These are phyloP conservation scores for Acacia pycnantha DNA, from an alignment of 331 rosid genomes.

Conservation along the genomic window DNA sequence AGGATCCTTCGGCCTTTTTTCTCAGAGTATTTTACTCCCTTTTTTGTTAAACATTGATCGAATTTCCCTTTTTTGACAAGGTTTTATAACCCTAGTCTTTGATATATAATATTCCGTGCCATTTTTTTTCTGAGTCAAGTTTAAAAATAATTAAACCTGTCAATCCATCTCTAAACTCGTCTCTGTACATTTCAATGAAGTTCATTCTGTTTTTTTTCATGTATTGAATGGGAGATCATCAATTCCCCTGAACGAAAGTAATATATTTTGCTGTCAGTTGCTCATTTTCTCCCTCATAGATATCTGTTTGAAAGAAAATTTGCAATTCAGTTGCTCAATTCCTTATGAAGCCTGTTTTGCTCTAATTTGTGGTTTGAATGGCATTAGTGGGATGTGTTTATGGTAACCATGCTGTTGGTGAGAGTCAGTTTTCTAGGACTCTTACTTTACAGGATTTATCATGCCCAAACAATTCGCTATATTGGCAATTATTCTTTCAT, in stretches of 20 bases:
- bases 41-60: background rate
- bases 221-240: background rate
- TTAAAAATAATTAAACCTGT: background rate
- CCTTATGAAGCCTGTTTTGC: background rate
- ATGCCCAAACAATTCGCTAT: background rate
- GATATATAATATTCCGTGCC: background rate
- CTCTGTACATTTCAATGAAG: background rate
- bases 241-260: background rate
- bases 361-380: background rate
- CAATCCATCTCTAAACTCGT: background rate
- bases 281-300: background rate
- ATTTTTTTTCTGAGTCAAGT: background rate
- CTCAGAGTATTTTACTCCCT: background rate
- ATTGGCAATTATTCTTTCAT: background rate
- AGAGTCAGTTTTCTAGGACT: background rate
- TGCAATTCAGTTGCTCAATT: background rate
- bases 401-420: constrained; percentile 1
- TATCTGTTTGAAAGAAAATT: constrained; percentile 9
- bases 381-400: background rate
- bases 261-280: background rate
- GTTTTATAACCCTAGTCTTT: too few relatives aligned
- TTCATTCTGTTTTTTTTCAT: background rate
- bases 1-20: background rate
- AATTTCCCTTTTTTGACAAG: background rate
- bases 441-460: background rate